A percentile compares a stretch with the other conserved stretches of the same genome.
Evolutionary conservation across 2,329 filamentous ascomycete species (phyloP).

Genomic region (Fusarium pseudoanthophilum): DNA sequence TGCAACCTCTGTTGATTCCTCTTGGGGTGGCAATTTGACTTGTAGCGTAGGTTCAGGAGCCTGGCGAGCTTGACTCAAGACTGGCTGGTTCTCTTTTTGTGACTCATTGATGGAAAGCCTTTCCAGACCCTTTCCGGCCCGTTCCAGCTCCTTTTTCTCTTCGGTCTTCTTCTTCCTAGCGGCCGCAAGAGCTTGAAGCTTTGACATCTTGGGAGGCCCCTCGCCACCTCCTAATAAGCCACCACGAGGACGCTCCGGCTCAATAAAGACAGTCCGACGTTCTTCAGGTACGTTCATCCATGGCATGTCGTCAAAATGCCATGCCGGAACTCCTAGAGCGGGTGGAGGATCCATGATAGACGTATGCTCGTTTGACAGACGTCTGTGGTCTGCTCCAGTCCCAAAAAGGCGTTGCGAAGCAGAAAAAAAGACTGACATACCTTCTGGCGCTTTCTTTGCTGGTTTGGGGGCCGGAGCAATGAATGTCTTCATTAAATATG

Average conservation of each 20-base stretch:
- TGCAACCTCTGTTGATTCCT: not conserved
- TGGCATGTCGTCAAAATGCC: conserved; percentile 84
- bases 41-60: not conserved
- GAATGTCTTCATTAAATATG: conserved; percentile 78
- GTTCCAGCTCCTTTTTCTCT: conserved; percentile 60
- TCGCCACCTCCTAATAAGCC: conserved; percentile 83
- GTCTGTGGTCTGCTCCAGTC: conserved; percentile 49
- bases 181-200: conserved; percentile 89
- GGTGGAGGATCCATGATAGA: conserved; percentile 29
- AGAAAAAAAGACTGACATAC: conserved; percentile 55
- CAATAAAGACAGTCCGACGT: conserved; percentile 72
- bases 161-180: conserved; percentile 85
- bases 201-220: conserved; percentile 78
- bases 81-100: conserved; percentile 45
- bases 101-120: conserved; percentile 48
- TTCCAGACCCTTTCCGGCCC: conserved; percentile 45
- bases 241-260: conserved; percentile 64
- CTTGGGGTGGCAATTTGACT: not conserved
- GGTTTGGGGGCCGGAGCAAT: conserved; percentile 59
- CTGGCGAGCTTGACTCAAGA: conserved; percentile 40
- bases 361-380: conserved; percentile 20
- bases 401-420: conserved; percentile 42
- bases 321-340: conserved; percentile 49
- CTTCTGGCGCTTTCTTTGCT: conserved; percentile 56
- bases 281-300: conserved; percentile 80